Base-by-base conservation (phyloP, 441 rosid species). In the Populus tomentosa region DNA sequence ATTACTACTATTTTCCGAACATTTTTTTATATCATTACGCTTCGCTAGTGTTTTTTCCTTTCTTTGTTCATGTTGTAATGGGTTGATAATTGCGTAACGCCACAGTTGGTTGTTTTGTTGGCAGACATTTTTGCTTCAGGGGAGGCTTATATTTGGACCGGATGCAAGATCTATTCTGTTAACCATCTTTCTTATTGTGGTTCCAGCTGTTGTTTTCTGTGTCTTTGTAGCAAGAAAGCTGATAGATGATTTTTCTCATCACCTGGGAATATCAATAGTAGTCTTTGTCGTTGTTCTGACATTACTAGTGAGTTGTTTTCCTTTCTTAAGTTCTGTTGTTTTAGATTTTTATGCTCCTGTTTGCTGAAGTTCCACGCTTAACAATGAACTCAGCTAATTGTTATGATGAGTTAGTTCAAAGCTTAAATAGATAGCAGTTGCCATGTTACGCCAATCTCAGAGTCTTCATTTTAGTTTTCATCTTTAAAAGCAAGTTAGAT, bases 141-240 rank as follows among this genome's bases (percentile, higher is more conserved):
- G 98, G 77, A 90, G 98, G 85, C 88, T 95, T 70, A 87, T 95
- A 79, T 95, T 92, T 87, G 98, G 98, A 83, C 98, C 98, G 2
- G 98, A 95, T 87, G 96, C 90, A 38, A 86, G 93, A 78, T 93
- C 96, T 2, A 78, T 95, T 67, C 86, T 89, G 73, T 81, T 93
- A 21, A 87, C 96, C 33, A 46, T 95, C 85, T 85, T 88, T 86
- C 84, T 95, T 77, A 88, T 92, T 72, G 90, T 89, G 56, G 92
- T 87, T 82, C 98, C 97, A 33, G 82, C 89, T 72, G 82, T 75
- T 38, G 40, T 92, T 65, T 95, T 95, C 89, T 95, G 96, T 77
- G 79, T 90, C 67, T 95, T 90, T 71, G 92, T 91, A 3, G 94
- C 86, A 16, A 81, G 89, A 78, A 93, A 89, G 75, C 84, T 95